Conservation (phyloP, 768 basidiomycete genomes). For the Russula sp. region DNA sequence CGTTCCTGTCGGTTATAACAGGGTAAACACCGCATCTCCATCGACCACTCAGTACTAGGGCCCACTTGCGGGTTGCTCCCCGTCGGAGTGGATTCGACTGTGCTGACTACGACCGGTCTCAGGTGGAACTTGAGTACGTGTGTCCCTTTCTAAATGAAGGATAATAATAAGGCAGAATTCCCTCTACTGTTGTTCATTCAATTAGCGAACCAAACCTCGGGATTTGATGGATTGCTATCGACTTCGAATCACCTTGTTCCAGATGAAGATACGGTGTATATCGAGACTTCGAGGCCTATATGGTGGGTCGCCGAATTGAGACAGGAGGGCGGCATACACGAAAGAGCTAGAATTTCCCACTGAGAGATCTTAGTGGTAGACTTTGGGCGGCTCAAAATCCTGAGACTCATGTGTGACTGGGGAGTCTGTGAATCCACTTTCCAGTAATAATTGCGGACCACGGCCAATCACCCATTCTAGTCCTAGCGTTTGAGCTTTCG, state of each 20-base stretch:
- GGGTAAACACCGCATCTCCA: constrained; percentile 79
- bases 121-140: constrained; percentile 83
- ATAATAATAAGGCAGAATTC: background rate
- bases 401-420: background rate
- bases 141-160: background rate
- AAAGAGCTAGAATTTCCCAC: background rate
- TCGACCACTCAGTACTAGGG: constrained; percentile 74
- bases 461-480: background rate
- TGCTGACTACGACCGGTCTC: constrained; percentile 79
- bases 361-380: background rate
- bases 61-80: constrained; percentile 95
- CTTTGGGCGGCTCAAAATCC: background rate
- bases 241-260: constrained; percentile 91
- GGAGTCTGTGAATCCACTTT: background rate
- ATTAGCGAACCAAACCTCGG: constrained; percentile 63
- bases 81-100: constrained; percentile 72
- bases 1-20: constrained; percentile 35
- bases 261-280: constrained; percentile 57
- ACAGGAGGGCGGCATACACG: constrained; percentile 3
- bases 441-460: background rate
- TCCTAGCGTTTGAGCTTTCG: constrained; percentile 6
- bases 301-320: constrained; percentile 84
- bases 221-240: constrained; percentile 81
- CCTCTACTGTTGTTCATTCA: background rate
- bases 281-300: constrained; percentile 78